Evolutionary conservation across 2,329 filamentous ascomycete species (phyloP), one percentile per base, ranked within the genome.

Genomic region (Aspergillus melleus): DNA sequence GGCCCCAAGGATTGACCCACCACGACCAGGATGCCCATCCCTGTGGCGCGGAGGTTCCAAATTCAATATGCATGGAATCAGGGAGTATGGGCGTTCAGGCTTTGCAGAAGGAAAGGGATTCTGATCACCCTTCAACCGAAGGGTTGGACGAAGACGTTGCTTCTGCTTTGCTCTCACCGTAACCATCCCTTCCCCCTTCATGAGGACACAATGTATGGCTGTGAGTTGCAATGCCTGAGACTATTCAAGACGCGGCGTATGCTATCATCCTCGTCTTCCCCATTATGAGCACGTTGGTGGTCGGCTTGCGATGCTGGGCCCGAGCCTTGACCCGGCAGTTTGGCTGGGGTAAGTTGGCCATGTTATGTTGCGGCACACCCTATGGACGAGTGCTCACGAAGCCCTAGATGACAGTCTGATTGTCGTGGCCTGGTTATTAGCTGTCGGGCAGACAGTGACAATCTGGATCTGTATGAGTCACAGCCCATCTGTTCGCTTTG

Each of bases 391-490:
- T 42, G n/a, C 36, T 42, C 36, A 42, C 14, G 8, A 42, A 16
- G 14, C 16, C 16, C 14, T 42, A 42, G 36, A 42, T 42, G 36
- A n/a, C 8, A 42, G 14, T n/a, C 36, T 42, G 16, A 42, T n/a
- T 42, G 36, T 42, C 2, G 5, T 42, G 6, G 14, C 36, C 36
- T 42, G 36, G 36, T 6, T 42, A 14, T 6, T 42, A 14, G 36
- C 36, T n/a, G 36, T 42, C 6, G 36, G 16, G 4, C 36, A 42
- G 36, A 42, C 12, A n/a, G 36, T n/a, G 14, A 42, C 36, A n/a
- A 42, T 42, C 2, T 42, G 12, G 36, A 42, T 42, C 36, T 70
- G 68, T 70, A 58, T 29, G 68, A 10, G 9, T 16, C 8, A 47
- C 46, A n/a, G 11, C 14, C 36, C 46, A 54, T 16, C 36, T 19